phyloP scores from a whole-genome alignment of 495 filamentous ascomycete genomes.

The Penicillium silybi region DNA sequence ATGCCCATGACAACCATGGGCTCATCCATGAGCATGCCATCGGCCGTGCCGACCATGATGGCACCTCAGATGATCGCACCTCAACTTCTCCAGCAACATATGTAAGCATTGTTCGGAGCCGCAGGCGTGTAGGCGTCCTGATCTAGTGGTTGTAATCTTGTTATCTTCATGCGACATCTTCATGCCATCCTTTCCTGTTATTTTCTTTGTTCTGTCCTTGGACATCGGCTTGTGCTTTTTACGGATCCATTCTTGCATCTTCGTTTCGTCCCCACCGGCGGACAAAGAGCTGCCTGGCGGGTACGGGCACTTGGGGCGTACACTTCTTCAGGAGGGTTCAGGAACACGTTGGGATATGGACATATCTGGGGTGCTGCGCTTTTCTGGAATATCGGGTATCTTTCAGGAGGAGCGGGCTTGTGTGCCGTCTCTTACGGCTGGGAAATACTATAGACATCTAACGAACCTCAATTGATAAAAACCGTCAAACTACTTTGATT shows the following conservation, averaged over 20 bases:
- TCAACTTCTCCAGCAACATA: conserved; percentile 45
- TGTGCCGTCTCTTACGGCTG: neutral
- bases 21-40: conserved; percentile 34
- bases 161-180: conserved; percentile 3
- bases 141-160: conserved; percentile 5
- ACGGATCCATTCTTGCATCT: conserved; percentile 13
- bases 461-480: conserved; percentile 11
- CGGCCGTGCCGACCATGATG: conserved; percentile 35
- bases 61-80: conserved; percentile 44
- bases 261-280: conserved; percentile 8
- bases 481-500: conserved; percentile 5
- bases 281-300: conserved; percentile 18
- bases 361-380: conserved; percentile 5
- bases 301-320: conserved; percentile 18
- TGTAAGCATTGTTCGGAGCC: conserved; percentile 25
- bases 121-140: conserved; percentile 2
- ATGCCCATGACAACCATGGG: conserved; percentile 41
- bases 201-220: conserved; percentile 7
- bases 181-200: conserved; percentile 1
- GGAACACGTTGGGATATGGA: conserved; percentile 1
- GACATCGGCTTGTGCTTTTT: conserved; percentile 3
- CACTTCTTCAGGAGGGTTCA: neutral
- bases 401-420: conserved; percentile 8
- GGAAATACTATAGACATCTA: conserved; percentile 21
- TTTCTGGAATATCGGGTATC: conserved; percentile 19